Evolutionary conservation across 2,329 filamentous ascomycete genomes (phyloP), one percentile per base, ranked within the genome.

Genomic region (Paraconiothyrium sp.): DNA sequence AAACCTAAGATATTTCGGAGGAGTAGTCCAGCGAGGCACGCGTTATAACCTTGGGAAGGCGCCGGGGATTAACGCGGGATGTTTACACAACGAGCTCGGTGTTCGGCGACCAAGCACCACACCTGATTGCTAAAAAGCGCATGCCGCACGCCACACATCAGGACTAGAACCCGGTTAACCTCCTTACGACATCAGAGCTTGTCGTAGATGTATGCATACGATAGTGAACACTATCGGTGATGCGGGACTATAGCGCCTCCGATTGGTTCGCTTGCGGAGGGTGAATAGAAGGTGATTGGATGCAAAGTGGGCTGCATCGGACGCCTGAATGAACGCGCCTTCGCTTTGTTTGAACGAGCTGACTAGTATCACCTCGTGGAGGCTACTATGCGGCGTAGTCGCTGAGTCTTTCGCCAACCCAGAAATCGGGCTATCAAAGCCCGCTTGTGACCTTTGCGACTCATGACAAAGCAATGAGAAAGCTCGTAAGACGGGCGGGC

Each of bases 191-290:
- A 48, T 32, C 37, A 24, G 37, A 3, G 22, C 11, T 3, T 44
- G 37, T 43, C 37, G 2, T 16, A 43, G 14, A 8, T 16, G 49
- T n/a, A 22, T 39, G 10, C 24, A 43, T n/a, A 24, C 22, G 6
- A 24, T 37, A 20, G 32, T 51, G 35, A n/a, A 43, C 13, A 37
- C 13, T 20, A 34, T 43, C 22, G 50, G 35, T 39, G 49, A 37
- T 44, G 51, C 35, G 20, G 54, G 54, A 56, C 54, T 56, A 34
- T 48, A 16, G 41, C 27, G 54, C 32, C 54, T 56, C 54, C 54
- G 54, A 56, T 56, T 56, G 54, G 54, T 20, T 56, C 54, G 54
- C 54, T 56, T 48, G 43, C 27, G 8, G 48, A 51, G 16, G 46
- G 35, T 54, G 50, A 54, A 50, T 50, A 8, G 13, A 30, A 44